Evolutionary conservation across 2,329 filamentous ascomycete genomes (phyloP).

Genomic region (Achaetomium macrosporum): DNA sequence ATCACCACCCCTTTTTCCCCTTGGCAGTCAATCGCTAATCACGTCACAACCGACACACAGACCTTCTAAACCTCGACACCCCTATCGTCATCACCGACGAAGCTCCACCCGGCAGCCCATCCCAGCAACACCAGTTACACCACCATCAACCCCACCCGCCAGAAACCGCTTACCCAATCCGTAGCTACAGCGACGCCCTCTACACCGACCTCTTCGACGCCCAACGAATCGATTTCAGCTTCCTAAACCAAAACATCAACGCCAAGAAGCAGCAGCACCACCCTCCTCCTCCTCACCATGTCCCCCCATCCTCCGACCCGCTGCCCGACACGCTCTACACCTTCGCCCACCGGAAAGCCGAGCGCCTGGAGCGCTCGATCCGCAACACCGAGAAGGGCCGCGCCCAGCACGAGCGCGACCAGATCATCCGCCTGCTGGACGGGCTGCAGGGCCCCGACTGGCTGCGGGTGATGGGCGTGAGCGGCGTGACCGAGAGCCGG

Average conservation of each 20-base stretch:
- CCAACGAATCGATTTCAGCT: constrained; percentile 51
- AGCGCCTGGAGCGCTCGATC: constrained; percentile 56
- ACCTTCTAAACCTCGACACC: constrained; percentile 66
- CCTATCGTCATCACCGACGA: constrained; percentile 59
- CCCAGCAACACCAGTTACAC: constrained; percentile 7
- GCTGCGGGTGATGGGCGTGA: constrained; percentile 87
- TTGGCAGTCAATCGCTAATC: constrained; percentile 11
- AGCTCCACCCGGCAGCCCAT: constrained; percentile 27
- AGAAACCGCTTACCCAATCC: constrained; percentile 36
- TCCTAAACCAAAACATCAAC: constrained; percentile 34
- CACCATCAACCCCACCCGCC: constrained; percentile 13
- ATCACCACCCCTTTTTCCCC: constrained; percentile 15
- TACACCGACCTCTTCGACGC: constrained; percentile 53
- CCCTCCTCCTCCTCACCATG: background rate
- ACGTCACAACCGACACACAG: constrained; percentile 38
- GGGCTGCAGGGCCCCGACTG: constrained; percentile 88
- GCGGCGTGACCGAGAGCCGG: constrained; percentile 73
- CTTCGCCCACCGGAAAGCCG: constrained; percentile 51
- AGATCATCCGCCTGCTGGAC: constrained; percentile 63
- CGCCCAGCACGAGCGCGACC: constrained; percentile 61
- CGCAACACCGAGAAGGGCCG: constrained; percentile 59
- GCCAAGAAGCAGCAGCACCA: background rate
- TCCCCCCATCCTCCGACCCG: constrained; percentile 36
- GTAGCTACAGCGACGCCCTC: constrained; percentile 50
- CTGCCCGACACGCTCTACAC: constrained; percentile 51